These are phyloP conservation scores for Chrysosporium keratinophilum DNA, from an alignment of 2,329 filamentous ascomycete species.

Conservation along the genomic window DNA sequence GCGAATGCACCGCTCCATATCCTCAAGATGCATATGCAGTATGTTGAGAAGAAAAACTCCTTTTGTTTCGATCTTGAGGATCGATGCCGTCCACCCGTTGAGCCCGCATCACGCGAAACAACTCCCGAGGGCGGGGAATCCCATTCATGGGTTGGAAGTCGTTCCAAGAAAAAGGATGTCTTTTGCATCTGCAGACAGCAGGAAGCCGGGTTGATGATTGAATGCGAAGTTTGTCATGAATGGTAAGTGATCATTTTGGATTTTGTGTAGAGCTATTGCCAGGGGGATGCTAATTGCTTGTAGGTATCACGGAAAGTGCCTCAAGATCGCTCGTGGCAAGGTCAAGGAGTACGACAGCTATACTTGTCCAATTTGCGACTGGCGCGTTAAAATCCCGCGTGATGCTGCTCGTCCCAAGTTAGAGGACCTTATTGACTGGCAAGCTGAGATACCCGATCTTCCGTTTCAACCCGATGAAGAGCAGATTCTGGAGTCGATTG, in stretches of 20 bases:
- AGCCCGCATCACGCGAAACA: slow-evolving; percentile 79
- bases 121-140: slow-evolving; percentile 49
- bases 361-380: slow-evolving; percentile 95
- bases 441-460: slow-evolving; percentile 66
- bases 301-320: slow-evolving; percentile 94
- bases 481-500: slow-evolving; percentile 71
- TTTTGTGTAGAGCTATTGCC: not conserved
- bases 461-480: slow-evolving; percentile 97
- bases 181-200: slow-evolving; percentile 93
- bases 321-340: slow-evolving; percentile 95
- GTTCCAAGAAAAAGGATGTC: slow-evolving; percentile 59
- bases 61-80: slow-evolving; percentile 88
- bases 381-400: slow-evolving; percentile 89
- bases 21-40: slow-evolving; percentile 84
- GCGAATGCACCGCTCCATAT: slow-evolving; percentile 96
- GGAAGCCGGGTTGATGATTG: slow-evolving; percentile 98
- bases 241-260: slow-evolving; percentile 54
- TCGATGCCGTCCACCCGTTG: slow-evolving; percentile 77
- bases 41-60: slow-evolving; percentile 77
- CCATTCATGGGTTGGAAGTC: slow-evolving; percentile 36
- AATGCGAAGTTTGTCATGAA: slow-evolving; percentile 95
- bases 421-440: slow-evolving; percentile 75
- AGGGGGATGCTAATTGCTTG: slow-evolving; percentile 21
- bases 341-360: slow-evolving; percentile 98
- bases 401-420: slow-evolving; percentile 92